Percentiles rank a stretch among this genome's conserved stretches.
phyloP scores from a whole-genome alignment of 2,329 filamentous ascomycete species.

The Pyricularia grisea region DNA sequence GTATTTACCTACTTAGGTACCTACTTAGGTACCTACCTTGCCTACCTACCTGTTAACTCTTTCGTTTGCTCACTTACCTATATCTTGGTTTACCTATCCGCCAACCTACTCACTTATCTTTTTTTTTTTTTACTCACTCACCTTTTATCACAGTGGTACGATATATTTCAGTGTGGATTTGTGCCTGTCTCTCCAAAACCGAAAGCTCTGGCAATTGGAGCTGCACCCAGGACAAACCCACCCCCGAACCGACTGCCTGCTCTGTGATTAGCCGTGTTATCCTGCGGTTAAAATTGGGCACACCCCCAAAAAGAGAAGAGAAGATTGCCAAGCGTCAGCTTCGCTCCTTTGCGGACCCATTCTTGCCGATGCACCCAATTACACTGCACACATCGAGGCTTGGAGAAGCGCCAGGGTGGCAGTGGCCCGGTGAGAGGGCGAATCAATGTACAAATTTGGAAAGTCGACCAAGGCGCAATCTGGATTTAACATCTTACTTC shows the following conservation, averaged over 20 bases:
- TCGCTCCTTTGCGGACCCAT: not conserved
- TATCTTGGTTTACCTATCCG: no score
- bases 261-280: not conserved
- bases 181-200: not conserved
- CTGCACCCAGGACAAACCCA: not conserved
- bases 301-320: not conserved
- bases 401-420: not conserved
- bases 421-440: not conserved
- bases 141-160: no score
- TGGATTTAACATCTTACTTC: no score
- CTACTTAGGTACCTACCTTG: no score
- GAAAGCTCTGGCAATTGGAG: not conserved
- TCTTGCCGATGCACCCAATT: not conserved
- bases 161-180: no score
- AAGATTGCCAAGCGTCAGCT: not conserved
- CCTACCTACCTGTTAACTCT: no score
- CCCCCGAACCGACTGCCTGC: not conserved
- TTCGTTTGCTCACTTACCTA: no score
- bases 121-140: no score
- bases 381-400: not conserved
- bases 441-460: not conserved
- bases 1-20: no score
- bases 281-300: not conserved
- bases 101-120: no score
- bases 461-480: no score